Evolutionary conservation across 1,284 basidiomycete species (phyloP).

Genomic region (Moesziomyces sp.): DNA sequence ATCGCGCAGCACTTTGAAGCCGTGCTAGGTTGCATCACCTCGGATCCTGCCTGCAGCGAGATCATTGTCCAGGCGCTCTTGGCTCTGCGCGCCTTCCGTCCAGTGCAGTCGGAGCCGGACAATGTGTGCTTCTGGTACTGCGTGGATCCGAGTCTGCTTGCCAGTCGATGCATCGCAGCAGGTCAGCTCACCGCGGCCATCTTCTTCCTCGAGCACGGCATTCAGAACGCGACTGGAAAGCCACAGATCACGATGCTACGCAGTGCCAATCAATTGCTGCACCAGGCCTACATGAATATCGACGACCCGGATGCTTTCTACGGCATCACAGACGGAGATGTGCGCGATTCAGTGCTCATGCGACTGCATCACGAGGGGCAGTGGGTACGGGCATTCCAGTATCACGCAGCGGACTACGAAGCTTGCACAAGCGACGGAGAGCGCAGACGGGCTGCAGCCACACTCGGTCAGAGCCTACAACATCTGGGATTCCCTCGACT

Average conservation of each 20-base stretch:
- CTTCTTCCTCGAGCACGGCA: conserved; percentile 85
- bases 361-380: conserved; percentile 91
- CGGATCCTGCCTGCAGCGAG: conserved; percentile 72
- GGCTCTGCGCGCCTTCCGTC: conserved; percentile 79
- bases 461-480: conserved; percentile 72
- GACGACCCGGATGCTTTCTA: conserved; percentile 99
- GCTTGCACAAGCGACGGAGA: conserved; percentile 8
- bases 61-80: conserved; percentile 82
- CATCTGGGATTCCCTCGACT: conserved; percentile 87
- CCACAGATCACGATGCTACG: conserved; percentile 2
- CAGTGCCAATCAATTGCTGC: conserved; percentile 72
- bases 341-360: conserved; percentile 80
- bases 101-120: conserved; percentile 59
- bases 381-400: conserved; percentile 88
- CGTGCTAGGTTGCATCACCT: conserved; percentile 71
- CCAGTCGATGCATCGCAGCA: conserved; percentile 79
- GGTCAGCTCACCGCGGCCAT: conserved; percentile 88
- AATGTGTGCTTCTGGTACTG: conserved; percentile 83
- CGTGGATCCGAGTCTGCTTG: conserved; percentile 80
- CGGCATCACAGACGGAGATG: conserved; percentile 82
- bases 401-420: conserved; percentile 86
- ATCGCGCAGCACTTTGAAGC: conserved; percentile 61
- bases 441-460: neutral
- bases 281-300: conserved; percentile 91
- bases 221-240: conserved; percentile 71